These are phyloP conservation scores for Fabrea salina DNA, from an alignment of 169 alveolate genomes.

Conservation along the genomic window DNA sequence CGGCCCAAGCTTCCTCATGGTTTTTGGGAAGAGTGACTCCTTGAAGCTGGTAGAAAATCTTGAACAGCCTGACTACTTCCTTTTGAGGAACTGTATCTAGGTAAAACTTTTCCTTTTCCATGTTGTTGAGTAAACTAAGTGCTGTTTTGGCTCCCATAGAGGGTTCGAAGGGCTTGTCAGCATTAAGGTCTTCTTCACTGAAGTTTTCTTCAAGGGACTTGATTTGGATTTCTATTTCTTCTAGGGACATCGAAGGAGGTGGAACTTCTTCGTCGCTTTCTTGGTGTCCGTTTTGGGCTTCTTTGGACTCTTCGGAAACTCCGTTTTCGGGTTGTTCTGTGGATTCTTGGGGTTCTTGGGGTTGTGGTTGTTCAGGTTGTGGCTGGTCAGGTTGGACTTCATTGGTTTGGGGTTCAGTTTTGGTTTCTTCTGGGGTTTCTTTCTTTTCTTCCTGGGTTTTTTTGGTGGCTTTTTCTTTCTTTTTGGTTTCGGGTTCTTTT, in stretches of 20 bases:
- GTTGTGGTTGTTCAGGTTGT: background rate
- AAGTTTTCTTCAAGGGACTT: background rate
- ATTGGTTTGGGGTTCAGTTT: background rate
- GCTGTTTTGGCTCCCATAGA: constrained; percentile 31
- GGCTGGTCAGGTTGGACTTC: background rate
- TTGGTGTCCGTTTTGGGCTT: background rate
- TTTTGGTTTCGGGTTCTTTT: background rate
- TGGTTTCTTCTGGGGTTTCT: background rate
- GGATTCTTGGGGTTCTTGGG: background rate
- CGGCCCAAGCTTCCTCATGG: constrained; percentile 9
- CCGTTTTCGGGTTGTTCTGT: background rate
- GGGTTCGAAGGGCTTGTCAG: constrained; percentile 4
- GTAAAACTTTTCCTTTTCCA: constrained; percentile 22
- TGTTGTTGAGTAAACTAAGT: background rate
- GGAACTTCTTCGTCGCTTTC: background rate
- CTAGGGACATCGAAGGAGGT: background rate
- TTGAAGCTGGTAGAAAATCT: background rate
- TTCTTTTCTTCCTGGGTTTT: background rate
- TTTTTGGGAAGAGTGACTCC: background rate
- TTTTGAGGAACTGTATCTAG: background rate
- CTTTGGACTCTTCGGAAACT: background rate
- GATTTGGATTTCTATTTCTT: constrained; percentile 1
- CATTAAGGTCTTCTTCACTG: background rate
- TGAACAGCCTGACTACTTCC: constrained; percentile 15
- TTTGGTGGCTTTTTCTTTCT: background rate